Evolutionary conservation across 2,329 filamentous ascomycete species (phyloP), one percentile per base, ranked within the genome.

Genomic region (Xylariaceae sp.): DNA sequence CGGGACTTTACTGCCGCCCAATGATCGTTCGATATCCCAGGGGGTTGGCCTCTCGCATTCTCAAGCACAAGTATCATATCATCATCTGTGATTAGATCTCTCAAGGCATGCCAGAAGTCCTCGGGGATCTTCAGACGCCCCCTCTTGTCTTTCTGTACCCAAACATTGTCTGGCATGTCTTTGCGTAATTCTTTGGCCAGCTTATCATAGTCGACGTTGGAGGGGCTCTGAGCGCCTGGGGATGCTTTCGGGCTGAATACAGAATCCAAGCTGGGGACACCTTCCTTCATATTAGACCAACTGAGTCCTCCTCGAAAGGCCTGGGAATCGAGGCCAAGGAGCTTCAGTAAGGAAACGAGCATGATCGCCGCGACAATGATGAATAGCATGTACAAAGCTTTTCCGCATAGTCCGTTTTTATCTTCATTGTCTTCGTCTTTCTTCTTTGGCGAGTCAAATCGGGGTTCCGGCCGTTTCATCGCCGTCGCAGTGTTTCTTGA

Each of bases 101-200:
- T 71, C 9, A 90, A 64, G 0, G 84, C 85, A 48, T 80, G 72
- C 78, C 82, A 90, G 52, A 90, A 87, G 2, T 82, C 75, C 19
- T 80, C 72, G 0, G 78, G 69, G 14, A 89, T 77, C 18, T 77
- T 67, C 0, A 72, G 66, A 10, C 76, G 73, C 12, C 83, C 84
- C 30, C 78, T 65, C 32, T 70, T 65, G 49, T 76, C 70, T 7
- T 74, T 71, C 12, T 76, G 72, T 55, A 86, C 75, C 51, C 79
- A 76, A 5, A 89, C 69, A 10, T 77, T 58, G 11, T 76, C 71
- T 0, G 86, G 85, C 3, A 89, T 65, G 4, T 77, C 66, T 0
- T 68, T 58, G 42, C 76, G 62, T 2, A 86, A 61, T 4, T 58
- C 55, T 5, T 58, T 44, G 27, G 69, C 45, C 2, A 66, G 49